Evolutionary conservation across 2,329 filamentous ascomycete species (phyloP).

Genomic region (Phyllosticta capitalensis): DNA sequence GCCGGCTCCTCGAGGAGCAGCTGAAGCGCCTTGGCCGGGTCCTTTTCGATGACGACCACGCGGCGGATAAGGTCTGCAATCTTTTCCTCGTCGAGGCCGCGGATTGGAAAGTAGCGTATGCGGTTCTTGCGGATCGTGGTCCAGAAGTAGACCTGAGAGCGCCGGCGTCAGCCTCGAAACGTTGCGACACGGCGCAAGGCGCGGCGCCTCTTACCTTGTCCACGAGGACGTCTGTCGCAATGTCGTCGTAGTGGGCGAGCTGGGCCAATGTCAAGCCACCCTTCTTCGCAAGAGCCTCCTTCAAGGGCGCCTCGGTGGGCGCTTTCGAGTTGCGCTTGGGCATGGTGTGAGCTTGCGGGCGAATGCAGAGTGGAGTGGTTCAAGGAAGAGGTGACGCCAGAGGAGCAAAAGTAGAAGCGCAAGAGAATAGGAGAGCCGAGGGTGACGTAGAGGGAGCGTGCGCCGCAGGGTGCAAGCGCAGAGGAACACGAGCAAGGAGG

Average conservation of each 20-base stretch:
- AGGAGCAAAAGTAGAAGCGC: not conserved
- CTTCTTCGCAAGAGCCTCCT: conserved; percentile 46
- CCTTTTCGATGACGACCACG: conserved; percentile 64
- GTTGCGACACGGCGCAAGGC: not conserved
- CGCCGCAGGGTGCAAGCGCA: conserved; percentile 9
- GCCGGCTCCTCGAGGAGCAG: conserved; percentile 64
- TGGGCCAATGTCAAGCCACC: conserved; percentile 76
- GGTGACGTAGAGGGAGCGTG: conserved; percentile 11
- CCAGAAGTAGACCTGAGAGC: conserved; percentile 80
- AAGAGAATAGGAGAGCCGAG: conserved; percentile 2
- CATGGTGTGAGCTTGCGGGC: conserved; percentile 1
- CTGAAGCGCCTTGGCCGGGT: conserved; percentile 60
- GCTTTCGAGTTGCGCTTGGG: conserved; percentile 18
- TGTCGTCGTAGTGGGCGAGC: conserved; percentile 87
- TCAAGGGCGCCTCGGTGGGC: conserved; percentile 34
- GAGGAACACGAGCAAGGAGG: conserved; percentile 10
- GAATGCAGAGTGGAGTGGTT: not conserved
- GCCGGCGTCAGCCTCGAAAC: not conserved
- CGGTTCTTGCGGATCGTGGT: conserved; percentile 91
- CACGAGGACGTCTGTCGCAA: conserved; percentile 87
- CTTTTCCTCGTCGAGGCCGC: conserved; percentile 62
- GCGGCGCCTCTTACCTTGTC: conserved; percentile 64
- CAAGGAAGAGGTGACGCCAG: not conserved
- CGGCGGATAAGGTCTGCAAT: conserved; percentile 51
- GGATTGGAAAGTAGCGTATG: conserved; percentile 72